A percentile compares a stretch with the other conserved stretches of the same genome.
phyloP scores from a whole-genome alignment of 495 filamentous ascomycete genomes.

The Letharia columbiana region DNA sequence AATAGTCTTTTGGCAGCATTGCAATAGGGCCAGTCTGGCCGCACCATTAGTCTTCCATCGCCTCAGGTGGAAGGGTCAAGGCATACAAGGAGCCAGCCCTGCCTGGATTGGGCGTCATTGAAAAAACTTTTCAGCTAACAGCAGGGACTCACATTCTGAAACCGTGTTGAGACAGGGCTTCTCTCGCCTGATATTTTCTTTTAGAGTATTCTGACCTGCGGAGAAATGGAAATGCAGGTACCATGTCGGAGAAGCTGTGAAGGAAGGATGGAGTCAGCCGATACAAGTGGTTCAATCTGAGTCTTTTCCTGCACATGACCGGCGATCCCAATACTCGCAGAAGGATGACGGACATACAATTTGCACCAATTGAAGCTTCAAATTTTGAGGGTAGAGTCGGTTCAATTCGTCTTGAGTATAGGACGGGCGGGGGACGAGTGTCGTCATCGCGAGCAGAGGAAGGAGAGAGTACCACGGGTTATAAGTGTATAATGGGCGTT shows the following conservation, averaged over 20 bases:
- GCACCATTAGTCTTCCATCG: constrained; percentile 7
- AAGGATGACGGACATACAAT: constrained; percentile 43
- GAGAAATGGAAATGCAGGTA: constrained; percentile 25
- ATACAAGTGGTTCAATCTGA: not conserved
- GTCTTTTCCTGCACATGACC: not conserved
- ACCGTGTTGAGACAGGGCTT: constrained; percentile 68
- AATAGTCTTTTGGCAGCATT: constrained; percentile 61
- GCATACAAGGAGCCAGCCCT: constrained; percentile 62
- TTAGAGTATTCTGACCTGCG: not conserved
- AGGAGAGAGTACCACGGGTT: too few species aligned
- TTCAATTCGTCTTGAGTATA: constrained; percentile 76
- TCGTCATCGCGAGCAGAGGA: constrained; percentile 52
- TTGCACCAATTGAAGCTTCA: constrained; percentile 85
- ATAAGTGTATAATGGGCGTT: not conserved
- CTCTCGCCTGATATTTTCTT: constrained; percentile 18
- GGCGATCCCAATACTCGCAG: not conserved
- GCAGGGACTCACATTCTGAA: constrained; percentile 58
- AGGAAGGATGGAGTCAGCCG: not conserved
- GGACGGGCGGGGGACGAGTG: constrained; percentile 60
- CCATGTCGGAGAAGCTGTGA: constrained; percentile 73
- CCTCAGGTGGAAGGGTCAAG: constrained; percentile 19
- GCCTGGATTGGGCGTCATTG: constrained; percentile 40
- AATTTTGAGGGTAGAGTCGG: constrained; percentile 65
- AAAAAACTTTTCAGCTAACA: not conserved
- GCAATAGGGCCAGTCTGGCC: constrained; percentile 88